Percentiles rank a stretch among this genome's conserved stretches.
These are phyloP conservation scores for Boletus sp. DNA, from an alignment of 768 basidiomycete genomes.

Conservation along the genomic window DNA sequence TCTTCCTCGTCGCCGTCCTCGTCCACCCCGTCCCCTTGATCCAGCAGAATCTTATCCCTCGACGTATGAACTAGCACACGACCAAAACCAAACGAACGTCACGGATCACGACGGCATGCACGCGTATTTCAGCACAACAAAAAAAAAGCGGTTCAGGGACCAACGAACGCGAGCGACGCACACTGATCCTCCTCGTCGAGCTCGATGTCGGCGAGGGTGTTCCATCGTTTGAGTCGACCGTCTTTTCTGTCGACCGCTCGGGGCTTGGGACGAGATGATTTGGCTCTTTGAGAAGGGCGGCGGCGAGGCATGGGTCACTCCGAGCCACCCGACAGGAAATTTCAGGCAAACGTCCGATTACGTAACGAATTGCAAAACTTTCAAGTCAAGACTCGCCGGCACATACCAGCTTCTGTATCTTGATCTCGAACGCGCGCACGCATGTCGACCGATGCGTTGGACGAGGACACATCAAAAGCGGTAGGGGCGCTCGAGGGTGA, in stretches of 20 bases:
- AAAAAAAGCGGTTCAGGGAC: neutral
- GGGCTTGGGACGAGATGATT: constrained; percentile 33
- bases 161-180: constrained; percentile 35
- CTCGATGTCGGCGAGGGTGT: constrained; percentile 64
- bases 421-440: no score
- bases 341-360: constrained; percentile 8
- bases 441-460: constrained; percentile 6
- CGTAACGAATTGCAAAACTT: constrained; percentile 9
- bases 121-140: neutral
- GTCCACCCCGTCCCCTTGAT: constrained; percentile 49
- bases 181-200: constrained; percentile 80
- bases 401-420: neutral
- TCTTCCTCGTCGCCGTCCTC: constrained; percentile 69
- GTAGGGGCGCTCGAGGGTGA: neutral
- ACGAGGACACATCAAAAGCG: constrained; percentile 5
- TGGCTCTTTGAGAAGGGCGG: constrained; percentile 35
- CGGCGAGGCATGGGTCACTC: constrained; percentile 46
- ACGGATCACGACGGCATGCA: neutral
- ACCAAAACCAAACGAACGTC: neutral
- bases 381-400: neutral
- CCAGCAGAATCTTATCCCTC: constrained; percentile 75
- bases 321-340: neutral
- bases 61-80: constrained; percentile 60
- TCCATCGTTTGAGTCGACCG: constrained; percentile 62
- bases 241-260: constrained; percentile 52